Evolutionary conservation across 139 green algal genomes (phyloP).

Genomic region (Chlorella sp.): DNA sequence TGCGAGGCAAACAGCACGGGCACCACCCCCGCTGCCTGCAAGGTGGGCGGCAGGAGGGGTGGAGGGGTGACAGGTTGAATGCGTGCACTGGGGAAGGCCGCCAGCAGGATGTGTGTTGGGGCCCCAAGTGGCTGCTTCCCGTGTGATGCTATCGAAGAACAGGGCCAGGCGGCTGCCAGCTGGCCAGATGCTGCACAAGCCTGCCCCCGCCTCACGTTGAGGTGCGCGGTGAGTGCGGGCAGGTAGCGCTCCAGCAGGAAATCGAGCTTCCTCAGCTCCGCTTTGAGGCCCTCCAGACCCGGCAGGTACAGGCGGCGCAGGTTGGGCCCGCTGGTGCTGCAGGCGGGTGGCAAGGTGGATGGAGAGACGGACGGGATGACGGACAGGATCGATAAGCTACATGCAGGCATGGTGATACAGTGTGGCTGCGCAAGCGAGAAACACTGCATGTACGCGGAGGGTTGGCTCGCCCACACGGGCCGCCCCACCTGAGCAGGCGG

Average conservation of each 20-base stretch:
- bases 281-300: conserved; percentile 75
- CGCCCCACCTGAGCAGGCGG: conserved; percentile 32
- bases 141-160: too few species aligned
- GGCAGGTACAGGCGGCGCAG: conserved; percentile 86
- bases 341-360: neutral
- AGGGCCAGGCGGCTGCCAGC: too few species aligned
- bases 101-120: too few species aligned
- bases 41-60: too few species aligned
- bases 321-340: conserved; percentile 56
- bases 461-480: neutral
- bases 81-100: neutral
- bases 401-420: too few species aligned
- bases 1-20: conserved; percentile 87
- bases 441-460: too few species aligned
- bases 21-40: conserved; percentile 70
- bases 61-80: too few species aligned
- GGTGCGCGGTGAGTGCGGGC: conserved; percentile 50
- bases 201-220: conserved; percentile 41
- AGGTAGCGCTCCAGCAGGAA: conserved; percentile 60
- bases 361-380: neutral
- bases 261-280: conserved; percentile 46
- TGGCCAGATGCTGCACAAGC: neutral
- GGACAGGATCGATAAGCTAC: too few species aligned
- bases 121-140: too few species aligned
- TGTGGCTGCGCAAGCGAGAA: too few species aligned